Conservation (phyloP, 2,329 filamentous ascomycete species). For the Thielaviopsis populi region DNA sequence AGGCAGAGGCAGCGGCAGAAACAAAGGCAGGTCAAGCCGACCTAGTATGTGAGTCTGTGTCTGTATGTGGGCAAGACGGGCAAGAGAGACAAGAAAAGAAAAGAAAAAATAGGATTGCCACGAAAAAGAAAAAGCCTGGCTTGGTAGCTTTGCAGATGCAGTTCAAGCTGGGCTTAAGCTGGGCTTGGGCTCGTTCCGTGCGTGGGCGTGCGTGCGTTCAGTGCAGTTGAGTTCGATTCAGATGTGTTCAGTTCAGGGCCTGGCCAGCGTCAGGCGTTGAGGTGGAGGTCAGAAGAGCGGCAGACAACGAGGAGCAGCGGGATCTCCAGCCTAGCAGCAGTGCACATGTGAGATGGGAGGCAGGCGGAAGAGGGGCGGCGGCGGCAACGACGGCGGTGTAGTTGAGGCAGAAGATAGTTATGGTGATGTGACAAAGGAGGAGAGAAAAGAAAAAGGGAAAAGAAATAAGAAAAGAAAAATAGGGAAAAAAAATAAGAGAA, state of each 20-base stretch:
- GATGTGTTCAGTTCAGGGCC: too few relatives aligned
- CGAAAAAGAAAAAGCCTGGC: neutral
- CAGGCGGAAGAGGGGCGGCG: neutral
- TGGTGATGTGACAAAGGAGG: neutral
- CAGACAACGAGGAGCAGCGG: too few relatives aligned
- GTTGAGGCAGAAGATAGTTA: neutral
- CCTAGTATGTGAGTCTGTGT: too few relatives aligned
- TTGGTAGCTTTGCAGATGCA: neutral
- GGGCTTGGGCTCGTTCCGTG: neutral
- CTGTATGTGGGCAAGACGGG: neutral
- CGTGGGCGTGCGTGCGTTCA: too few relatives aligned
- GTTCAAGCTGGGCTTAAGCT: neutral
- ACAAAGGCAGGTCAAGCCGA: too few relatives aligned
- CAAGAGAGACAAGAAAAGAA: neutral
- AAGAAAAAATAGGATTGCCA: neutral
- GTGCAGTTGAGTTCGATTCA: too few relatives aligned
- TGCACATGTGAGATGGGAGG: neutral
- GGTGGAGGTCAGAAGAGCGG: too few relatives aligned
- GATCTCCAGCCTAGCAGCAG: neutral
- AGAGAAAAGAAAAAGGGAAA: neutral
- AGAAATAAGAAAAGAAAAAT: neutral
- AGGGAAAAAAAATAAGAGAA: neutral
- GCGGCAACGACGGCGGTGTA: neutral
- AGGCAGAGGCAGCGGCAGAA: too few relatives aligned
- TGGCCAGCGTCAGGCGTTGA: too few relatives aligned